Conservation (phyloP, 257 asterid genomes). For the Mentha longifolia region DNA sequence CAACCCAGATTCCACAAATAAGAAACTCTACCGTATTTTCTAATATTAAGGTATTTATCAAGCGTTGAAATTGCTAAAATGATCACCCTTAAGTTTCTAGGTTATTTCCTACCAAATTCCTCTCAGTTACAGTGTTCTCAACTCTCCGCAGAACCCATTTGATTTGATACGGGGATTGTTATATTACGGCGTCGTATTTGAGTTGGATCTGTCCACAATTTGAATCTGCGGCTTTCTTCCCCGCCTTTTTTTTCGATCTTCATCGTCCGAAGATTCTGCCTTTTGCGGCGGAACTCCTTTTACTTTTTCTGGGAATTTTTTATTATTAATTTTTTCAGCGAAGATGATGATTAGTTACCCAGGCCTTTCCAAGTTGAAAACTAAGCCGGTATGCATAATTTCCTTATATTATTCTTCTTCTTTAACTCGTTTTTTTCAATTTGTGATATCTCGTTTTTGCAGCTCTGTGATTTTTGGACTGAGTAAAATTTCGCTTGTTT, state of each 20-base stretch:
- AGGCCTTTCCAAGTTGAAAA: conserved; percentile 56
- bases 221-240: conserved; percentile 1
- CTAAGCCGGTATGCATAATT: conserved; percentile 51
- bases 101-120: conserved; percentile 29
- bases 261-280: conserved; percentile 17
- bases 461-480: conserved; percentile 5
- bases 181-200: conserved; percentile 14
- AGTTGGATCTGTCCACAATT: not conserved
- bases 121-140: conserved; percentile 20
- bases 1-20: not conserved
- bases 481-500: not conserved
- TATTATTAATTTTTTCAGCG: conserved; percentile 4
- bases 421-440: too few species aligned
- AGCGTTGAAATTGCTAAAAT: conserved; percentile 6
- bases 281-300: not conserved
- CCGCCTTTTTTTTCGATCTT: not conserved
- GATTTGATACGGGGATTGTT: not conserved
- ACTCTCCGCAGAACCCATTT: not conserved
- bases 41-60: not conserved
- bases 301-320: not conserved
- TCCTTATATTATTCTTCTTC: not conserved
- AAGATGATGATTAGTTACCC: conserved; percentile 65
- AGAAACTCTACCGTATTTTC: not conserved
- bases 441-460: too few species aligned
- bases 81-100: conserved; percentile 8